These are phyloP conservation scores for Sporobolomyces roseus DNA, from an alignment of 768 basidiomycete species.

Conservation along the genomic window DNA sequence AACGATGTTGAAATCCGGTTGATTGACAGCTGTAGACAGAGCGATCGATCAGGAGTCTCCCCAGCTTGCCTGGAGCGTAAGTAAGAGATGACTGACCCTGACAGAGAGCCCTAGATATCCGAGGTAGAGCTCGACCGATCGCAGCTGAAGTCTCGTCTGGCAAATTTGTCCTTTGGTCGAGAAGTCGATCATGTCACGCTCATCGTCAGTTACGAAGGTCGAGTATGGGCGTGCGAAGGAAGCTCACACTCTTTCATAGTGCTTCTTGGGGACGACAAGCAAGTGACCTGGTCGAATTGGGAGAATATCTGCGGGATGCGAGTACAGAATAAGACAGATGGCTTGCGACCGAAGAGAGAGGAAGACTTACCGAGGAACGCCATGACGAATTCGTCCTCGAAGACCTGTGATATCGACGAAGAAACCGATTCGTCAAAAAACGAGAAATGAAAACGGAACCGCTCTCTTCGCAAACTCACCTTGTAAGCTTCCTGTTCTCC, in stretches of 20 bases:
- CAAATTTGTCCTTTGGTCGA: constrained; percentile 2
- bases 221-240: not conserved
- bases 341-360: too few species aligned
- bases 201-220: not conserved
- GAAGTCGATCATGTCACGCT: not conserved
- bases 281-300: constrained; percentile 27
- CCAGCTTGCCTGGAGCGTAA: not conserved
- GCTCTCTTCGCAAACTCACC: constrained; percentile 2
- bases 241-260: constrained; percentile 17
- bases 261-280: constrained; percentile 15
- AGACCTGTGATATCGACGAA: too few species aligned
- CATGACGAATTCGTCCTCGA: constrained; percentile 9
- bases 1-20: constrained; percentile 30
- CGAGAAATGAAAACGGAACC: too few species aligned
- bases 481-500: constrained; percentile 4
- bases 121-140: constrained; percentile 22
- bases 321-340: too few species aligned
- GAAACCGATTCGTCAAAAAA: too few species aligned
- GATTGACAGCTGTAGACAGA: not conserved
- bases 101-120: constrained; percentile 14
- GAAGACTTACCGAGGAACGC: constrained; percentile 1
- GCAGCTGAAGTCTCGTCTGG: constrained; percentile 14
- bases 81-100: constrained; percentile 6
- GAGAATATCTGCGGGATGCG: constrained; percentile 19
- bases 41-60: not conserved